These are phyloP conservation scores for Rhododendron mucronatum DNA, from an alignment of 148 eudicot genomes.

Conservation along the genomic window DNA sequence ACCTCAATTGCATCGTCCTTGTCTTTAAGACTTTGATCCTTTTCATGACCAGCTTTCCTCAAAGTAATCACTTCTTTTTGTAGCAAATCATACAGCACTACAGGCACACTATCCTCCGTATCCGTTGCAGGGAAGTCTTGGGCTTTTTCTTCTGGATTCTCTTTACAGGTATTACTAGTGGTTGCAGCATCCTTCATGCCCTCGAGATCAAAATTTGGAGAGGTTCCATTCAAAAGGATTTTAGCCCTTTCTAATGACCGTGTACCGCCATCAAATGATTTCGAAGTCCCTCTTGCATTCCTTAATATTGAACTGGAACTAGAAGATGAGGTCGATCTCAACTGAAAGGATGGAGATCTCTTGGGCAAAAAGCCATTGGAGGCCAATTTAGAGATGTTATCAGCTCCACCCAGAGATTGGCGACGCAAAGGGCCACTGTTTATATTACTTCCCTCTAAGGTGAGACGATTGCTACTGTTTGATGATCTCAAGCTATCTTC, in stretches of 20 bases:
- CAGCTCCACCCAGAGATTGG: constrained; percentile 67
- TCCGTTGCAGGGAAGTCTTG: constrained; percentile 47
- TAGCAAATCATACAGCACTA: constrained; percentile 73
- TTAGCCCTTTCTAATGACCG: constrained; percentile 79
- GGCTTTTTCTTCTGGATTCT: constrained; percentile 58
- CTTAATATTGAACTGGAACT: constrained; percentile 55
- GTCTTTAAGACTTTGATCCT: constrained; percentile 97
- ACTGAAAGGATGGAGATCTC: constrained; percentile 63
- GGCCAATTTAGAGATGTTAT: constrained; percentile 50
- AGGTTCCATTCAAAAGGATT: constrained; percentile 55
- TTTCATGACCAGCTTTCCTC: constrained; percentile 88
- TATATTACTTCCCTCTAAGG: constrained; percentile 40
- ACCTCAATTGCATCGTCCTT: constrained; percentile 99
- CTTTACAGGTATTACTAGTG: constrained; percentile 44
- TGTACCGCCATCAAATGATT: constrained; percentile 74
- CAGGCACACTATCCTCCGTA: constrained; percentile 78
- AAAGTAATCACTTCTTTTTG: constrained; percentile 89
- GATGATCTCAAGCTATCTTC: constrained; percentile 65
- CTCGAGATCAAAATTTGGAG: constrained; percentile 50
- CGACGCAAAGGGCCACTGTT: constrained; percentile 56
- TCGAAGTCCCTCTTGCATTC: constrained; percentile 77
- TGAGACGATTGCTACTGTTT: constrained; percentile 30
- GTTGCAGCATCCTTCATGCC: constrained; percentile 52
- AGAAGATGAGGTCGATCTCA: constrained; percentile 45
- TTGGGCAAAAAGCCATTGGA: constrained; percentile 69